Percentiles rank a stretch among this genome's conserved stretches.
Evolutionary conservation across 2,329 filamentous ascomycete genomes (phyloP).

Genomic region (Falciphora oryzae): DNA sequence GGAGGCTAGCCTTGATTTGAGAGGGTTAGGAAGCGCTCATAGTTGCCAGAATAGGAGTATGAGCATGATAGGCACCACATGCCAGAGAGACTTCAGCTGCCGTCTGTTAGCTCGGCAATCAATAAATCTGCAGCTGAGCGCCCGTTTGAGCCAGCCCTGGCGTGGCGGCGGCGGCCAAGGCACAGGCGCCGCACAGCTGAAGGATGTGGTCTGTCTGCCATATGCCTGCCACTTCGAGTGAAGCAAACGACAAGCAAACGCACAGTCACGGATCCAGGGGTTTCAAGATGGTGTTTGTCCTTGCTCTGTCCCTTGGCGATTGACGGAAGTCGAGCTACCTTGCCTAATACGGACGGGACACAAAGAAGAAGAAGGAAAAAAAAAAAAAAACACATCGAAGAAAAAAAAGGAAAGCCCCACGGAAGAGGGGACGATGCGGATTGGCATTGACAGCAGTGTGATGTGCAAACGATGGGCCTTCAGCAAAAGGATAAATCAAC

Average conservation of each 20-base stretch:
- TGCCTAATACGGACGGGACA: neutral
- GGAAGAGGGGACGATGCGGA: neutral
- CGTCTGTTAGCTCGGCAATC: neutral
- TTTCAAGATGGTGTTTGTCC: too few species aligned
- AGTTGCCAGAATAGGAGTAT: too few species aligned
- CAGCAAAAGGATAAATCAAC: neutral
- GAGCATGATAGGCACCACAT: too few species aligned
- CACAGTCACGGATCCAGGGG: neutral
- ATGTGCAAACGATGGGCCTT: neutral
- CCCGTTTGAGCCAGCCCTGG: neutral
- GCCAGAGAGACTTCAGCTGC: too few species aligned
- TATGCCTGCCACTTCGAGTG: neutral
- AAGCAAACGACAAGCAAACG: neutral
- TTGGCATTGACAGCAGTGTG: neutral
- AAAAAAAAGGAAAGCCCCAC: neutral
- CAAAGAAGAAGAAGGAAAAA: too few species aligned
- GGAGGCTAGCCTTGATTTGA: too few species aligned
- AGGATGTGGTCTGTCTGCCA: neutral
- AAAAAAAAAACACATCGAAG: neutral
- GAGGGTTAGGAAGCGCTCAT: too few species aligned
- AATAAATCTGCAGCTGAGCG: neutral
- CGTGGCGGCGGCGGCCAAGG: neutral
- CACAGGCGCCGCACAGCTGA: neutral
- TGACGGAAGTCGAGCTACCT: neutral
- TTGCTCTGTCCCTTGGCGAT: neutral